Conservation (phyloP, 1,284 basidiomycete species). For the Athelia sp. region DNA sequence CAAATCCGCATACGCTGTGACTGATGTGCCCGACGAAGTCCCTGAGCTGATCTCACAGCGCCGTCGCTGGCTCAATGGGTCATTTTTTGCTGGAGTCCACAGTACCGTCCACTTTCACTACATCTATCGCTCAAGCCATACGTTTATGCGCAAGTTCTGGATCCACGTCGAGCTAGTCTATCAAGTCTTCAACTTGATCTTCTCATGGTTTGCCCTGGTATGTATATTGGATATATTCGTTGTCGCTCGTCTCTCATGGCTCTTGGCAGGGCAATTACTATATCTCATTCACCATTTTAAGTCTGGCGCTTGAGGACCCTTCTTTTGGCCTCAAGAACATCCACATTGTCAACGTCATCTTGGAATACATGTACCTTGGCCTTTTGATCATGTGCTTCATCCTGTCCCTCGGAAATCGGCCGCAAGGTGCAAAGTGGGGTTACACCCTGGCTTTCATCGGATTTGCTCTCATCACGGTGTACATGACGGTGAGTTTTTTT, state of each 20-base stretch:
- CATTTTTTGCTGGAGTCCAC: conserved; percentile 94
- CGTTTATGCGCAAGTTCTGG: conserved; percentile 84
- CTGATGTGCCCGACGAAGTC: conserved; percentile 86
- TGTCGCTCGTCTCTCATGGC: conserved; percentile 2
- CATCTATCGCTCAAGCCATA: conserved; percentile 86
- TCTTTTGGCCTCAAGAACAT: conserved; percentile 57
- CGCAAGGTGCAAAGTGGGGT: conserved; percentile 81
- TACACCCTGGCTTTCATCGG: conserved; percentile 82
- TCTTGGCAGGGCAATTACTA: conserved; percentile 75
- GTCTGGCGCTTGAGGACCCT: conserved; percentile 62
- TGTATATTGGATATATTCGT: conserved; percentile 17
- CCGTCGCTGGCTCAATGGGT: conserved; percentile 94
- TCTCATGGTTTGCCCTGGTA: conserved; percentile 89
- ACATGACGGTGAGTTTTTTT: conserved; percentile 73
- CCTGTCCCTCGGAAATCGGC: conserved; percentile 86
- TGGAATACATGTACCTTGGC: conserved; percentile 87
- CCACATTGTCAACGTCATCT: conserved; percentile 68
- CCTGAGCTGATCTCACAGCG: conserved; percentile 91
- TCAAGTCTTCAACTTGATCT: conserved; percentile 86
- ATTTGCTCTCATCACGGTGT: conserved; percentile 84
- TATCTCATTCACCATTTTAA: conserved; percentile 81
- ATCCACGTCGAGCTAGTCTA: conserved; percentile 94
- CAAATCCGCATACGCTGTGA: conserved; percentile 89
- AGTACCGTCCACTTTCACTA: conserved; percentile 89
- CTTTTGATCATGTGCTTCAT: conserved; percentile 89